phyloP scores from a whole-genome alignment of 495 filamentous ascomycete species.

The Ascobolus immersus region DNA sequence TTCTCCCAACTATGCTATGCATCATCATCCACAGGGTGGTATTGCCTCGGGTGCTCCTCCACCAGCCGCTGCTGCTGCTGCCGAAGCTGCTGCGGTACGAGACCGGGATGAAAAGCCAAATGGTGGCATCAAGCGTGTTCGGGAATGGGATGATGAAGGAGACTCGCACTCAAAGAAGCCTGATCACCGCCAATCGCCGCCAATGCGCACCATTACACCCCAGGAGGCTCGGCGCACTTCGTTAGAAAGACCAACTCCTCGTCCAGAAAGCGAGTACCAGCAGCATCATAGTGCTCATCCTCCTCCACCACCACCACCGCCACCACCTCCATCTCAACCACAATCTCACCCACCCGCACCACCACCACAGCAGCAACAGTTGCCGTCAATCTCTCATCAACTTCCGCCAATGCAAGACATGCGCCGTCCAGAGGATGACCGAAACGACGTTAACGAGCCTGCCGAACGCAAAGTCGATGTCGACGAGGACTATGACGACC shows the following conservation, averaged over 20 bases:
- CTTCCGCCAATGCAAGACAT: slow-evolving; percentile 13
- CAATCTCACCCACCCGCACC: slow-evolving; percentile 22
- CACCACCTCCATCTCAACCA: slow-evolving; percentile 33
- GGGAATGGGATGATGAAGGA: slow-evolving; percentile 76
- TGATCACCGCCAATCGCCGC: slow-evolving; percentile 46
- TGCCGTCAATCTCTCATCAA: slow-evolving; percentile 22
- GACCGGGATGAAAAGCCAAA: slow-evolving; percentile 35
- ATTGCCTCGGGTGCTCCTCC: slow-evolving; percentile 58
- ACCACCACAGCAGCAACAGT: slow-evolving; percentile 19
- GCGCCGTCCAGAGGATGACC: slow-evolving; percentile 24
- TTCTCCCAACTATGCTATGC: slow-evolving; percentile 60
- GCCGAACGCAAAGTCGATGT: slow-evolving; percentile 88
- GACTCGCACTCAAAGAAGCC: slow-evolving; percentile 43
- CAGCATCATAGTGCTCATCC: slow-evolving; percentile 27
- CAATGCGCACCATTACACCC: slow-evolving; percentile 20
- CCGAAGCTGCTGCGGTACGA: slow-evolving; percentile 53
- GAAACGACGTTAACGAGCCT: slow-evolving; percentile 40
- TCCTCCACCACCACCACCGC: slow-evolving; percentile 27
- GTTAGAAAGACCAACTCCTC: slow-evolving; percentile 51
- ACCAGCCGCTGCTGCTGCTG: slow-evolving; percentile 43
- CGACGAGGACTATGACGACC: slow-evolving; percentile 83
- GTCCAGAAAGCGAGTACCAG: too few relatives aligned
- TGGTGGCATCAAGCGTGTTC: slow-evolving; percentile 55
- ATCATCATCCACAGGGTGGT: slow-evolving; percentile 37
- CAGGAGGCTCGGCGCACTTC: slow-evolving; percentile 56